Evolutionary conservation across 1,284 basidiomycete genomes (phyloP).

Genomic region (Trichosporon sp.): DNA sequence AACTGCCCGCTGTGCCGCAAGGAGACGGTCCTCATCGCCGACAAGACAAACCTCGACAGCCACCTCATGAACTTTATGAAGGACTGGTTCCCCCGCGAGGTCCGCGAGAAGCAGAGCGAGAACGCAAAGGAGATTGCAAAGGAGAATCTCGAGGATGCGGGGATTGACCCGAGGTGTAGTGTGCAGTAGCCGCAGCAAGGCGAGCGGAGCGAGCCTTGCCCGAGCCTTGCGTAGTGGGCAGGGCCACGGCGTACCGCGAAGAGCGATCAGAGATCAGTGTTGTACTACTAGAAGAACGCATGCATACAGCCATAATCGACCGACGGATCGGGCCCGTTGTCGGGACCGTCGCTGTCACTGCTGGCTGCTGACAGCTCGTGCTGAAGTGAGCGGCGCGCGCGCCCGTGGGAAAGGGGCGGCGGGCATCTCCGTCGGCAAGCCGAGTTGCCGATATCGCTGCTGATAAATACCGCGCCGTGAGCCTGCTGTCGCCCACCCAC

Average conservation of each 20-base stretch:
- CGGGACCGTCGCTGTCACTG: no score
- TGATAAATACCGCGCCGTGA: not conserved
- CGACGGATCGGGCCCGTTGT: no score
- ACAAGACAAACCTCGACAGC: conserved; percentile 59
- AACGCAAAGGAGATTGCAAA: conserved; percentile 72
- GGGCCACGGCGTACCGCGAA: no score
- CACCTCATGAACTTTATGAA: conserved; percentile 64
- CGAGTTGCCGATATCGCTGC: not conserved
- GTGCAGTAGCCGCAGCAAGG: conserved; percentile 14
- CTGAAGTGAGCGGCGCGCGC: not conserved
- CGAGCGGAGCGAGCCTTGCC: not conserved
- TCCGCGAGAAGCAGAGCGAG: conserved; percentile 67
- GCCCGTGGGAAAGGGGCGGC: not conserved
- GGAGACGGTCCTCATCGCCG: conserved; percentile 67
- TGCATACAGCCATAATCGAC: no score
- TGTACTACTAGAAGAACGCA: no score
- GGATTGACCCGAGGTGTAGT: conserved; percentile 50
- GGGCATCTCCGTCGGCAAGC: not conserved
- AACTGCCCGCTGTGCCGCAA: conserved; percentile 84
- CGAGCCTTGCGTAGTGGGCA: no score
- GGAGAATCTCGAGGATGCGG: conserved; percentile 67
- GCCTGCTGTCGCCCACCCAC: not conserved
- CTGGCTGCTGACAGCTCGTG: no score
- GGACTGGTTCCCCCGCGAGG: conserved; percentile 87
- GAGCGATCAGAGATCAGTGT: not conserved